phyloP scores from a whole-genome alignment of 345 rosid species.

The Firmiana major region DNA sequence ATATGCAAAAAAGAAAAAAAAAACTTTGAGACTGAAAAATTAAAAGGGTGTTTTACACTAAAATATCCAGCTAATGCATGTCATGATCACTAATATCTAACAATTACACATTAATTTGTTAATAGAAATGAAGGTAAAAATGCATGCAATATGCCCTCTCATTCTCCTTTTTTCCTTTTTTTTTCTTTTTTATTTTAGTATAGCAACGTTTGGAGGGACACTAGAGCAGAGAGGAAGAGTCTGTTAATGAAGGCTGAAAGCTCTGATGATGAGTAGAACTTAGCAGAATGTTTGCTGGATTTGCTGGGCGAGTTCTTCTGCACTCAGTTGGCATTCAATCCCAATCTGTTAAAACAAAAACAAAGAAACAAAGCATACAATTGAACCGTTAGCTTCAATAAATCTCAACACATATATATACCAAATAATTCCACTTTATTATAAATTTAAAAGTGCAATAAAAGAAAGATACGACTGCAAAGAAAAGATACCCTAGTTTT shows the following conservation, averaged over 20 bases:
- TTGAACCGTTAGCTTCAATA: conserved; percentile 8
- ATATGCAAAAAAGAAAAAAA: neutral
- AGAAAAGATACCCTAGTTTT: conserved; percentile 17
- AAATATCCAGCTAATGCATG: neutral
- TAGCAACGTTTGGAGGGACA: neutral
- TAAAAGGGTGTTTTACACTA: neutral
- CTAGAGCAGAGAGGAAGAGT: neutral
- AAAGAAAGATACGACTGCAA: neutral
- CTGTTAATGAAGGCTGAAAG: neutral
- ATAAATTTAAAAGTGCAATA: neutral
- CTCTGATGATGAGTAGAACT: neutral
- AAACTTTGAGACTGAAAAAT: neutral
- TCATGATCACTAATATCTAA: neutral
- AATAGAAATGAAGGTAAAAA: neutral
- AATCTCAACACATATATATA: neutral
- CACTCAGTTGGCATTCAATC: conserved; percentile 91
- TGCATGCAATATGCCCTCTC: neutral
- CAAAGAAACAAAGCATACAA: neutral
- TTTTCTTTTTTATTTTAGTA: neutral
- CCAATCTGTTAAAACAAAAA: conserved; percentile 65
- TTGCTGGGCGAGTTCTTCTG: conserved; percentile 88
- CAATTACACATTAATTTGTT: neutral
- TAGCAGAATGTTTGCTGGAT: conserved; percentile 82
- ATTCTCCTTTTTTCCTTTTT: neutral
- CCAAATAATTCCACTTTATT: neutral